These are phyloP conservation scores for Wickerhamiella nectarea DNA, from an alignment of 805 yeast genomes.

Conservation along the genomic window DNA sequence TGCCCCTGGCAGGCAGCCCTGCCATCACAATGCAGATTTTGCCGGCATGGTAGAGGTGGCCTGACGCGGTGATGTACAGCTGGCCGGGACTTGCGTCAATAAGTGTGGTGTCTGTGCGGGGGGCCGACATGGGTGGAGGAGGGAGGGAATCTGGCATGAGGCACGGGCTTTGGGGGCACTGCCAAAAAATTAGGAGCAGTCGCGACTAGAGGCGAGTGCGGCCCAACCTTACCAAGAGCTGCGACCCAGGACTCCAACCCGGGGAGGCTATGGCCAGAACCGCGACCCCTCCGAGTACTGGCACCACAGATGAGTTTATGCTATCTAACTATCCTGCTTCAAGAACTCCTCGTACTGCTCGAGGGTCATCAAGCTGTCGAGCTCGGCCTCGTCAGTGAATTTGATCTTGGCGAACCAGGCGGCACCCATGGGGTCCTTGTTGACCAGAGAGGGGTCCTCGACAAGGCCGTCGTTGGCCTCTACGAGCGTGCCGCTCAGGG, in stretches of 20 bases:
- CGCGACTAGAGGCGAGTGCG: too few species aligned
- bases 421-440: slow-evolving; percentile 80
- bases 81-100: slow-evolving; percentile 52
- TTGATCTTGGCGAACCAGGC: slow-evolving; percentile 85
- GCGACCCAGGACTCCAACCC: too few species aligned
- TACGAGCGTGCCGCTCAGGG: slow-evolving; percentile 61
- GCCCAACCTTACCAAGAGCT: too few species aligned
- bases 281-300: too few species aligned
- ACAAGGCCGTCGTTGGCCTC: slow-evolving; percentile 59
- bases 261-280: too few species aligned
- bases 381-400: slow-evolving; percentile 31
- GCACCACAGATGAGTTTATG: background rate
- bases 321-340: slow-evolving; percentile 11
- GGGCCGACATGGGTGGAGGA: slow-evolving; percentile 2
- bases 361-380: slow-evolving; percentile 22
- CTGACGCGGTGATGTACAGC: slow-evolving; percentile 81
- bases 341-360: slow-evolving; percentile 26
- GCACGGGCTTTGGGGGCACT: too few species aligned
- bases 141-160: background rate
- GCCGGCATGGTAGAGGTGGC: slow-evolving; percentile 90
- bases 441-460: slow-evolving; percentile 62
- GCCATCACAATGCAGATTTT: slow-evolving; percentile 76
- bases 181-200: too few species aligned
- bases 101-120: slow-evolving; percentile 5
- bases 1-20: slow-evolving; percentile 93